Base-by-base conservation (phyloP, 2,329 filamentous ascomycete genomes). In the Aspergillus fijiensis region DNA sequence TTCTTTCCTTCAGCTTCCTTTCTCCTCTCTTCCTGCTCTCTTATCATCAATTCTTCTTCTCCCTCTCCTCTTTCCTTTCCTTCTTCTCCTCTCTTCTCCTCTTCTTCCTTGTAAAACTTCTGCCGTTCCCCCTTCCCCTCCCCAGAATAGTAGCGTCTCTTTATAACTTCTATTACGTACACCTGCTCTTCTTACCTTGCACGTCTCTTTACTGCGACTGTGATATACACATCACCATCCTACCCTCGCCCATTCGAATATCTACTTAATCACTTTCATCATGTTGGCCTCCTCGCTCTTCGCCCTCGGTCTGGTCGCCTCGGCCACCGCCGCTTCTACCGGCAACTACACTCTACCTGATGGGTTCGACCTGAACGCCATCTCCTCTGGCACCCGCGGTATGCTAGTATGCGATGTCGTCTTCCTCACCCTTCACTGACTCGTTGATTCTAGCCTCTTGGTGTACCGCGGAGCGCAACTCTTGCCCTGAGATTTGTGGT, bases 401-500 rank as follows among this genome's bases (percentile, higher is more conserved):
- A 62, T 3, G 29, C 23, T 51, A 45, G 4, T 19, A 7, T 6
- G 12, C 55, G 4, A 49, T 29, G 12, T 31, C 9, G 25, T 12
- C n/a, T 45, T 45, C 33, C 33, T 45, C 5, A 9, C 6, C 16
- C 12, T 25, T 29, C 31, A 57, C 33, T 55, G 25, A 42, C 47
- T 53, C 31, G 29, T 51, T 25, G 33, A 53, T 52, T 49, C 39
- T 60, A 83, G 81, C 70, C 62, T 68, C 76, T 59, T 89, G 85
- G 85, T 89, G 87, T 72, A 72, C 74, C 57, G 84, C 80, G 63
- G 78, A 89, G 76, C 75, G 76, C 62, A 85, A 86, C 74, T 81
- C 81, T 49, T 89, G 87, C 77, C 84, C 83, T 16, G 71, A 80
- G 60, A 80, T 89, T 64, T 89, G 87, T 76, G 80, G 80, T 63